A percentile compares a stretch with the other conserved stretches of the same genome.
Conservation (phyloP, 805 yeast genomes). For the Cyberlindnera xylosilytica region DNA sequence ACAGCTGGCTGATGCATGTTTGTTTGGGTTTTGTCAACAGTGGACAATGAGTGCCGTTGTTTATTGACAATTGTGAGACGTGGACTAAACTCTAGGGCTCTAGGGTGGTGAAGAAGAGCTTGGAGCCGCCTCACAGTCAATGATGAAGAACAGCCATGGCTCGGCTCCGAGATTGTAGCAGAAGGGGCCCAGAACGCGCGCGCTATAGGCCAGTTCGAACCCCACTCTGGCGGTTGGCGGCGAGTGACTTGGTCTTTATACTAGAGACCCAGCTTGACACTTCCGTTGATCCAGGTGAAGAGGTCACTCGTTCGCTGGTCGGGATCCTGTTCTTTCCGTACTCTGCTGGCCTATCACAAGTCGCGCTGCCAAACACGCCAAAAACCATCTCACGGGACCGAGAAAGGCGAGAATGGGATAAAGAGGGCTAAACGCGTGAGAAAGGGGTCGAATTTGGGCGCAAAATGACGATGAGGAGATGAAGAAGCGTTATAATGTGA, state of each 20-base stretch:
- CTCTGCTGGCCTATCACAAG: no score
- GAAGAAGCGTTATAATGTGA: background rate
- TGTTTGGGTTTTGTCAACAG: background rate
- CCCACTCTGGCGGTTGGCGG: no score
- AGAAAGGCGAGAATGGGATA: background rate
- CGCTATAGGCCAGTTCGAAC: background rate
- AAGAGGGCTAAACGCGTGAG: background rate
- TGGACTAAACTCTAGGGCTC: no score
- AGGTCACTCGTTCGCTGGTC: background rate
- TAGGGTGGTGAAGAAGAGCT: no score
- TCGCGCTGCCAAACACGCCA: constrained; percentile 1
- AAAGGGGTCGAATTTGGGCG: background rate
- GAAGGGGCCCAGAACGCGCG: no score
- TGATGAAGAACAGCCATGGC: no score
- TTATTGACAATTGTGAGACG: no score
- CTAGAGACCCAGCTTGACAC: background rate
- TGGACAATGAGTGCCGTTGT: no score
- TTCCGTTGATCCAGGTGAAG: constrained; percentile 2
- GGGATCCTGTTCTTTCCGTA: constrained; percentile 4
- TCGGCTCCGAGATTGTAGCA: no score
- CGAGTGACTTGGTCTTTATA: no score
- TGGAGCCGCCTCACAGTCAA: no score
- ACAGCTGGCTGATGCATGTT: background rate
- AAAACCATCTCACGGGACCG: constrained; percentile 3
- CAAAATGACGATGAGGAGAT: no score